phyloP scores from a whole-genome alignment of 1,284 basidiomycete genomes.

The Heterobasidion irregulare region DNA sequence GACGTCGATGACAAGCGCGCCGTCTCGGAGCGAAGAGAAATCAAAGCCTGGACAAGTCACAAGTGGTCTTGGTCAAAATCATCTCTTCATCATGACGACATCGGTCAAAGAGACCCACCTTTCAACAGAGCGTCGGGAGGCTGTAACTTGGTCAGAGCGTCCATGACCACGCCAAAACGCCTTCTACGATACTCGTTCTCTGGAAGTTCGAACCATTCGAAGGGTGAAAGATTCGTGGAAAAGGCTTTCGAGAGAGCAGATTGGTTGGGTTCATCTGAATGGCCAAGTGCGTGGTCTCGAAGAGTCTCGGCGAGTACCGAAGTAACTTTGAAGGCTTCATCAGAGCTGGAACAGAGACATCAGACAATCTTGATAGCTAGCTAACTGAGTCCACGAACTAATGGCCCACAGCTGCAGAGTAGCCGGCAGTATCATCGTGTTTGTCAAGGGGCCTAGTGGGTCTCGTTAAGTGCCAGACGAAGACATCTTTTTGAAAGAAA shows the following conservation, averaged over 20 bases:
- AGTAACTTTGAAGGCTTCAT: slow-evolving; percentile 18
- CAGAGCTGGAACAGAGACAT: slow-evolving; percentile 10
- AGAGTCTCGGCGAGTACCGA: slow-evolving; percentile 19
- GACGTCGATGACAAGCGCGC: slow-evolving; percentile 15
- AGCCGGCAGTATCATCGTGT: slow-evolving; percentile 17
- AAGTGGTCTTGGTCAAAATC: not conserved
- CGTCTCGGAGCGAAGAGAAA: slow-evolving; percentile 12
- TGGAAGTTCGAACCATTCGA: slow-evolving; percentile 17
- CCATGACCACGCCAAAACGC: slow-evolving; percentile 19
- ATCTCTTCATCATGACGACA: too few relatives aligned
- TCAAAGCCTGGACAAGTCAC: not conserved
- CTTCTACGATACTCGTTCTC: slow-evolving; percentile 14
- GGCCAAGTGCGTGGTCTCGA: slow-evolving; percentile 8
- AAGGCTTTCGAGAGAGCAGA: slow-evolving; percentile 19
- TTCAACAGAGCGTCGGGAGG: slow-evolving; percentile 14
- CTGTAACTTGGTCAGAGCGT: slow-evolving; percentile 16
- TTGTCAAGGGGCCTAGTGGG: slow-evolving; percentile 11
- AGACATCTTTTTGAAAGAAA: not conserved
- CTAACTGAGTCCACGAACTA: slow-evolving; percentile 10
- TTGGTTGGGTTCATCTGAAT: slow-evolving; percentile 5
- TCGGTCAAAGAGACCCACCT: slow-evolving; percentile 4
- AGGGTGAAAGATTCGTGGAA: slow-evolving; percentile 14
- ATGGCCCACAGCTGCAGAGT: slow-evolving; percentile 15
- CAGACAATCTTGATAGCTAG: not conserved
- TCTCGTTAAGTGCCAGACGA: not conserved